Evolutionary conservation across 768 basidiomycete genomes (phyloP), one percentile per base, ranked within the genome.

Genomic region (Chlorophyllum brunneum): DNA sequence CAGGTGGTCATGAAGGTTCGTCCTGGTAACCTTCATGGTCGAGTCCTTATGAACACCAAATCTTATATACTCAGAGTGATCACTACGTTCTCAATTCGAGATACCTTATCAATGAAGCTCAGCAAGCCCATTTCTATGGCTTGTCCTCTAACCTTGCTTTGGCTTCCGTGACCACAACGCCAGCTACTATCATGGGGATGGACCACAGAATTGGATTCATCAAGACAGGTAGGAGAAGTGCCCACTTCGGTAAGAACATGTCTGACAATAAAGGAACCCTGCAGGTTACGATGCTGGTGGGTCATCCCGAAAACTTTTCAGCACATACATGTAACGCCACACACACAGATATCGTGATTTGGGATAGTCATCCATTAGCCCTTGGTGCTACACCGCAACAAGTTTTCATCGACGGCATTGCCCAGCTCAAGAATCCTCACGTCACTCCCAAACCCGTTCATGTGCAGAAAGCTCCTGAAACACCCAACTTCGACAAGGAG

Each of bases 401-500:
- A 70, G 88, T 90, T 7, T 91, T 78, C 68, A 89, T 93, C 54
- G 92, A 95, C 58, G 92, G 92, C 2, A 85, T 93, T 53, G 62
- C 86, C 0, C 92, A 95, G 59, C 59, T 86, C 2, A 60, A 70
- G 39, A 59, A 67, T 9, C 79, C 83, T 0, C 61, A 72, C 51
- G 59, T 74, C 11, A 64, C 70, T 41, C 51, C 67, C 46, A 92
- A 92, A 63, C 80, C 86, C 0, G 41, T 56, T 1, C 50, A 65
- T 5, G 71, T 80, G 55, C 88, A 92, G 58, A 56, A 68, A 6
- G 67, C 68, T 1, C 83, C 84, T 3, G 65, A 70, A 27, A 78
- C 77, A 0, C 84, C 85, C 3, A 72, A 86, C 58, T 88, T 81
- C 58, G 75, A 78, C 53, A 68, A 77, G 49, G 85, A 86, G 58